phyloP scores from a whole-genome alignment of 2,329 filamentous ascomycete species.

The Cladophialophora exuberans region DNA sequence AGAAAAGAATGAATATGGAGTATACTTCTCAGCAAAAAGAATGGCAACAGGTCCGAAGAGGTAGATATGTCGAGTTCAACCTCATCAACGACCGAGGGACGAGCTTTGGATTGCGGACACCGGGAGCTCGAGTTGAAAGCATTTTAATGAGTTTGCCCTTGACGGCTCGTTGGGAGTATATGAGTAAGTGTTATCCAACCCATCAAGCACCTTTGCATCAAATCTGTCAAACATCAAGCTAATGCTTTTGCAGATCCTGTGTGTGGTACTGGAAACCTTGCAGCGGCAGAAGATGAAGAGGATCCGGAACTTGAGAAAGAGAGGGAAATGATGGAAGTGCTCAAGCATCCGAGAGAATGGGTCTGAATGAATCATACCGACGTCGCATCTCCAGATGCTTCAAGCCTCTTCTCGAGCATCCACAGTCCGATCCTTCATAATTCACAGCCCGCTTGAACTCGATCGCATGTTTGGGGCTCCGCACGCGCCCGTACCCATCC shows the following conservation, averaged over 20 bases:
- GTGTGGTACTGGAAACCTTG: conserved; percentile 46
- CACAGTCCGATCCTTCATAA: too few relatives aligned
- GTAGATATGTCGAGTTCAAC: conserved; percentile 99
- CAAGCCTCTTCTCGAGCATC: too few relatives aligned
- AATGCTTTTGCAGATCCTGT: conserved; percentile 28
- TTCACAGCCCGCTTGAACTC: too few relatives aligned
- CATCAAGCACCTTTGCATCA: neutral
- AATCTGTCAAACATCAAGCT: neutral
- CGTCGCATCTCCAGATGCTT: too few relatives aligned
- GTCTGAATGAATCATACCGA: conserved; percentile 51
- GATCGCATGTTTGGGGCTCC: too few relatives aligned
- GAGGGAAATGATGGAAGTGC: conserved; percentile 74
- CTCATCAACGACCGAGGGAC: conserved; percentile 95
- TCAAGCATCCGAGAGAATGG: conserved; percentile 66
- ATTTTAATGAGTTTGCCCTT: conserved; percentile 96
- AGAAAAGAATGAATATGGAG: conserved; percentile 87
- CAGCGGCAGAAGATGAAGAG: conserved; percentile 49
- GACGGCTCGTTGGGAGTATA: conserved; percentile 93
- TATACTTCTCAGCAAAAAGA: conserved; percentile 85
- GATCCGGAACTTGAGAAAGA: conserved; percentile 56
- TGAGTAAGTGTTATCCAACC: conserved; percentile 54
- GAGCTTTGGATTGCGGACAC: conserved; percentile 89
- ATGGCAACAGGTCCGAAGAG: conserved; percentile 93
- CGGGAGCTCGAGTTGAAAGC: conserved; percentile 88
- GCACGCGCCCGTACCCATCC: too few relatives aligned